phyloP scores from a whole-genome alignment of 1,284 basidiomycete species.

The Trichosporon sp. region DNA sequence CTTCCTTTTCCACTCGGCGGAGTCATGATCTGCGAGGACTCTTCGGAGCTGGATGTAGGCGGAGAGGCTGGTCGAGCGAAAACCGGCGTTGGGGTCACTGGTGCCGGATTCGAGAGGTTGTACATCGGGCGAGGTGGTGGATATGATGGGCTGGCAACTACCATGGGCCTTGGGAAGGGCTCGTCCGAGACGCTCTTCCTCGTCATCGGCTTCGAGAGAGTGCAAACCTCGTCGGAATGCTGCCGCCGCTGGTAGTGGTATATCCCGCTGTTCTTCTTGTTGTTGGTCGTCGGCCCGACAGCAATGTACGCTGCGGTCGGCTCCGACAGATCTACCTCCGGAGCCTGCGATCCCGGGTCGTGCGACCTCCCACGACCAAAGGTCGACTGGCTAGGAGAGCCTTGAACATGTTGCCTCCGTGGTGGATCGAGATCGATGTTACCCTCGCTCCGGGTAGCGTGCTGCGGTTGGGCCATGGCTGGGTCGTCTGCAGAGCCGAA shows the following conservation, averaged over 20 bases:
- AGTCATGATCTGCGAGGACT: background rate
- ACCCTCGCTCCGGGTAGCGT: background rate
- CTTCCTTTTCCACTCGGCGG: background rate
- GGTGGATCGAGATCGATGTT: background rate
- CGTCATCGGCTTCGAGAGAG: background rate
- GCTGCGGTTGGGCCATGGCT: background rate
- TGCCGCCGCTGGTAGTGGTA: background rate
- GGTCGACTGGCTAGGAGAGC: background rate
- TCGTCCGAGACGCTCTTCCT: background rate
- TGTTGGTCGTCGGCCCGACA: background rate
- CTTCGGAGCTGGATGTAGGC: background rate
- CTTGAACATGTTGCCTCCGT: background rate
- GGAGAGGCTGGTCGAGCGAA: background rate
- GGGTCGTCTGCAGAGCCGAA: background rate
- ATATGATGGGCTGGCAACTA: background rate
- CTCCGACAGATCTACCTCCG: background rate
- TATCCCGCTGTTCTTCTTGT: background rate
- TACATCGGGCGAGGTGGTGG: background rate
- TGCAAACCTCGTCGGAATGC: background rate
- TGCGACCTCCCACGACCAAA: background rate
- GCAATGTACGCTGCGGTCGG: background rate
- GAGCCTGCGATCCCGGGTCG: background rate
- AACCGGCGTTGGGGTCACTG: background rate
- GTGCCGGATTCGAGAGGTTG: too few species aligned
- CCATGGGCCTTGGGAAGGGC: background rate